A percentile compares a stretch with the other conserved stretches of the same genome.
phyloP scores from a whole-genome alignment of 805 yeast genomes.

The Metschnikowia colocasiae region DNA sequence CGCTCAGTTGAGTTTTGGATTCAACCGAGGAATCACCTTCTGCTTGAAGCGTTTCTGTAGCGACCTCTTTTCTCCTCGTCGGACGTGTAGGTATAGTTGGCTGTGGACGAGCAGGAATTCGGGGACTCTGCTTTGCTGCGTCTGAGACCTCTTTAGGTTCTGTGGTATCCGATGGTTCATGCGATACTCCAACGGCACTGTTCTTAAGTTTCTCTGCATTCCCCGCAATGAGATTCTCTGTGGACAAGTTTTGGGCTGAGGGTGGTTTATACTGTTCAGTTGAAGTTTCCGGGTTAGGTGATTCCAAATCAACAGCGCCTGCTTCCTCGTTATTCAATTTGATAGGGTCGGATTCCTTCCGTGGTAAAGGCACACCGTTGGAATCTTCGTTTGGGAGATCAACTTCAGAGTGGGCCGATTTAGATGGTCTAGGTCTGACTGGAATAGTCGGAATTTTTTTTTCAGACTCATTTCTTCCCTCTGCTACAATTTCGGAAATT shows the following conservation, averaged over 20 bases:
- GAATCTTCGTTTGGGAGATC: background rate
- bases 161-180: background rate
- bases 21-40: background rate
- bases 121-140: background rate
- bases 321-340: background rate
- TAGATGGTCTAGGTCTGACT: background rate
- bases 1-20: background rate
- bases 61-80: background rate
- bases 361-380: background rate
- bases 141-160: background rate
- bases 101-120: background rate
- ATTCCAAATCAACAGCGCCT: background rate
- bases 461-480: background rate
- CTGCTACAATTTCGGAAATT: background rate
- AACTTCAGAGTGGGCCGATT: background rate
- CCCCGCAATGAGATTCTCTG: background rate
- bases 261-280: no score
- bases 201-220: no score
- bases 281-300: background rate
- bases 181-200: background rate
- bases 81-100: constrained; percentile 12
- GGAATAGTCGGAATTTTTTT: background rate
- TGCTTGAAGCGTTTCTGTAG: background rate
- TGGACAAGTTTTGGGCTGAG: background rate
- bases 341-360: background rate